phyloP scores from a whole-genome alignment of 306 rosid genomes.

The Carpinus viminea region DNA sequence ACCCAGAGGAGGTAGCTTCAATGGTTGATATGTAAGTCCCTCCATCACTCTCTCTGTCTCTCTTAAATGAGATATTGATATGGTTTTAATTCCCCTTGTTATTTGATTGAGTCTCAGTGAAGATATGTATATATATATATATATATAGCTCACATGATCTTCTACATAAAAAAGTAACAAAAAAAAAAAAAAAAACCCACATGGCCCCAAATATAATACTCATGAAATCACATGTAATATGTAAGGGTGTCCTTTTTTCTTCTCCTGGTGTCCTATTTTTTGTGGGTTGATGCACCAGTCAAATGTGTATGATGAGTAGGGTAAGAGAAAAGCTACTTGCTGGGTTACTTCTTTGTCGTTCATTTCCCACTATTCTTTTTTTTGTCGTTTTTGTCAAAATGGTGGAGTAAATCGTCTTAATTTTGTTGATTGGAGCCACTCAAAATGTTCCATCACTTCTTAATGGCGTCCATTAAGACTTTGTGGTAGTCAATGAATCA shows the following conservation, averaged over 20 bases:
- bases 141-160: not conserved
- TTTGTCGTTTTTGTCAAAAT: too few species aligned
- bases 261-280: conserved; percentile 8
- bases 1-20: conserved; percentile 87
- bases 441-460: not conserved
- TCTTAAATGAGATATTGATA: not conserved
- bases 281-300: conserved; percentile 6
- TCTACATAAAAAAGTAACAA: not conserved
- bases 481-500: not conserved
- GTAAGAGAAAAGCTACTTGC: not conserved
- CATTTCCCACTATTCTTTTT: too few species aligned
- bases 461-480: not conserved
- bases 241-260: conserved; percentile 21
- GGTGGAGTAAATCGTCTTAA: too few species aligned
- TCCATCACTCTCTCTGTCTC: conserved; percentile 17
- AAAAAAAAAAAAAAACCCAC: not conserved
- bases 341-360: not conserved
- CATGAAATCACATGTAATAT: conserved; percentile 17
- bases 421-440: not conserved
- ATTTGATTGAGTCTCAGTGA: too few species aligned
- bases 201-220: not conserved
- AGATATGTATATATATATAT: too few species aligned
- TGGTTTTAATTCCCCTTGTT: not conserved
- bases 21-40: conserved; percentile 68
- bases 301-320: not conserved